Evolutionary conservation across 116 monocot species (phyloP).

Genomic region (Iris pallida): DNA sequence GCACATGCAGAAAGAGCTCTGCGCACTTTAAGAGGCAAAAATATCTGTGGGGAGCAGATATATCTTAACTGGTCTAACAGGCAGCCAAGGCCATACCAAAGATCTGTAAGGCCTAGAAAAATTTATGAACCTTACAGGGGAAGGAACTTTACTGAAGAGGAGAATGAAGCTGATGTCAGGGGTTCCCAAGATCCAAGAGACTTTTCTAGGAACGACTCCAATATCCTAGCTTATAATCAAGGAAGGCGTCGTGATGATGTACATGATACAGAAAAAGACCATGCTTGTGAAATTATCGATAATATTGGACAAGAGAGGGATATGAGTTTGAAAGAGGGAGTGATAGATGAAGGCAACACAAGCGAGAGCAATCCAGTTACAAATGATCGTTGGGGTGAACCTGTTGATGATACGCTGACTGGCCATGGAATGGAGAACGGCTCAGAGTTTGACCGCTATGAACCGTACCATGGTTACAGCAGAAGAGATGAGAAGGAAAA

Average conservation of each 20-base stretch:
- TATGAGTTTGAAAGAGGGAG: conserved; percentile 12
- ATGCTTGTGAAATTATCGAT: conserved; percentile 11
- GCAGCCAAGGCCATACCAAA: conserved; percentile 40
- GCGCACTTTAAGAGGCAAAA: conserved; percentile 37
- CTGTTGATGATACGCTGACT: conserved; percentile 11
- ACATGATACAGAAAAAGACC: conserved; percentile 20
- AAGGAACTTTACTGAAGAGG: conserved; percentile 20
- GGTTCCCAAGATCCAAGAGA: conserved; percentile 21
- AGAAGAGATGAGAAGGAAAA: conserved; percentile 24
- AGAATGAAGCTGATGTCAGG: conserved; percentile 12
- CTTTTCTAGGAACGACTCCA: background rate
- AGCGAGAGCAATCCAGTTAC: conserved; percentile 20
- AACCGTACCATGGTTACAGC: conserved; percentile 49
- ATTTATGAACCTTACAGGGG: conserved; percentile 24
- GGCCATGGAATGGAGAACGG: conserved; percentile 22
- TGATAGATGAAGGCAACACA: conserved; percentile 10
- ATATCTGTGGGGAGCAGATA: conserved; percentile 49
- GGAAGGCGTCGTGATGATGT: conserved; percentile 6
- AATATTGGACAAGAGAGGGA: conserved; percentile 22
- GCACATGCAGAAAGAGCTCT: conserved; percentile 57
- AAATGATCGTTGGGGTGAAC: conserved; percentile 52
- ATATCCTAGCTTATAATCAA: conserved; percentile 9
- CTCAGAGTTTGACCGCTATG: conserved; percentile 58
- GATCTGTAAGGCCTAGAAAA: conserved; percentile 18
- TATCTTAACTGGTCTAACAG: conserved; percentile 53